These are phyloP conservation scores for Fragaria iinumae DNA, from an alignment of 306 rosid species.

Conservation along the genomic window DNA sequence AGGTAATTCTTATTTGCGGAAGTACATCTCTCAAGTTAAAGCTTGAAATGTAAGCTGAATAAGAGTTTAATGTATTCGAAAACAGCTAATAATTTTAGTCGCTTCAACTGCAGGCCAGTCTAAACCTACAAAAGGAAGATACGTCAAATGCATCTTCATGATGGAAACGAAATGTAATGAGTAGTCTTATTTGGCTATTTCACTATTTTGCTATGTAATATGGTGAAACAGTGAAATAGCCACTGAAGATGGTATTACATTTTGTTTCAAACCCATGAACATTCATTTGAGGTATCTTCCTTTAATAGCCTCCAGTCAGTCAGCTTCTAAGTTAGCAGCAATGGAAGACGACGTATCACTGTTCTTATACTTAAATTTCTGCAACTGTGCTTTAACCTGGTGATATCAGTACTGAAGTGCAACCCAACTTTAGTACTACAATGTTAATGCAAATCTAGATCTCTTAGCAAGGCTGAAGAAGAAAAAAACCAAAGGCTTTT, in stretches of 20 bases:
- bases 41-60: background rate
- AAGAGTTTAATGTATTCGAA: background rate
- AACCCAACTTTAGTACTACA: too few species aligned
- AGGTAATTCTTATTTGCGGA: background rate
- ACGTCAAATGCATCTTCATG: background rate
- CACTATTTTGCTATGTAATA: background rate
- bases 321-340: too few species aligned
- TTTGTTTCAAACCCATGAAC: background rate
- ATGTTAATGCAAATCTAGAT: too few species aligned
- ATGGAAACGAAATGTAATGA: background rate
- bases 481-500: too few species aligned
- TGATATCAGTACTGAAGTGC: too few species aligned
- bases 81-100: background rate
- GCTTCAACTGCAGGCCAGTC: constrained; percentile 11
- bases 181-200: background rate
- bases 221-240: background rate
- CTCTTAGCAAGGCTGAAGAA: too few species aligned
- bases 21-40: background rate
- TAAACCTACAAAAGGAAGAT: background rate
- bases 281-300: background rate
- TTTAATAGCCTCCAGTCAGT: background rate
- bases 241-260: background rate
- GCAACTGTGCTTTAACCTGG: too few species aligned
- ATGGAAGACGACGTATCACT: too few species aligned
- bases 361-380: too few species aligned